These are phyloP conservation scores for Pythium chondricola DNA, from an alignment of 352 stramenopile species.

Conservation along the genomic window DNA sequence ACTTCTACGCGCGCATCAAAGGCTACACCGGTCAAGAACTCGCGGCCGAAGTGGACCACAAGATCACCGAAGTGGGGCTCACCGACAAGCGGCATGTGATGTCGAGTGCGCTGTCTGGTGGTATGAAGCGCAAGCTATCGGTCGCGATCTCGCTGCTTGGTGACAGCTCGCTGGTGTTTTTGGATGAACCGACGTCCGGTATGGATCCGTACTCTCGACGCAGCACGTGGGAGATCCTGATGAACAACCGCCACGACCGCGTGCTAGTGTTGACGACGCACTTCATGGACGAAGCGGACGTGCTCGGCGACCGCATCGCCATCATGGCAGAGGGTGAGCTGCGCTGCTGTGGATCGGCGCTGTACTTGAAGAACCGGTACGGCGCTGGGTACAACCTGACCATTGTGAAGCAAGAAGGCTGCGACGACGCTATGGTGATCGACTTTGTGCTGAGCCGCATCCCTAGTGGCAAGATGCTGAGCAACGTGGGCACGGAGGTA, in stretches of 20 bases:
- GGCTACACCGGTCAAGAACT: slow-evolving; percentile 18
- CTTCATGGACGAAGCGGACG: slow-evolving; percentile 47
- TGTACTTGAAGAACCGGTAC: slow-evolving; percentile 88
- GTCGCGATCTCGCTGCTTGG: slow-evolving; percentile 80
- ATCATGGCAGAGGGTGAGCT: slow-evolving; percentile 66
- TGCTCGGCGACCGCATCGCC: slow-evolving; percentile 58
- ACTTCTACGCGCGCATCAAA: slow-evolving; percentile 42
- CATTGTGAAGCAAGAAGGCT: slow-evolving; percentile 20
- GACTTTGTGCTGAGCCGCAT: slow-evolving; percentile 32
- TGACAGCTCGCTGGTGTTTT: slow-evolving; percentile 22
- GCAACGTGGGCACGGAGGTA: slow-evolving; percentile 69
- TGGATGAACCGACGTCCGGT: slow-evolving; percentile 19
- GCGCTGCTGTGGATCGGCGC: slow-evolving; percentile 22
- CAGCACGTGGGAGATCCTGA: slow-evolving; percentile 82
- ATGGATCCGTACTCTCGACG: slow-evolving; percentile 45
- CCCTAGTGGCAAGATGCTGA: slow-evolving; percentile 36
- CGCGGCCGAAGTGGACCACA: slow-evolving; percentile 10
- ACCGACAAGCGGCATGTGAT: slow-evolving; percentile 29
- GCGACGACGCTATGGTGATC: slow-evolving; percentile 14
- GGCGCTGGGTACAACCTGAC: slow-evolving; percentile 75
- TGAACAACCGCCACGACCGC: slow-evolving; percentile 31
- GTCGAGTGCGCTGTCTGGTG: slow-evolving; percentile 45
- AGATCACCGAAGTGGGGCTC: slow-evolving; percentile 34
- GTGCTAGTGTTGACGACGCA: slow-evolving; percentile 64
- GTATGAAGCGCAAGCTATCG: slow-evolving; percentile 82